Evolutionary conservation across 169 alveolate species (phyloP).

Genomic region (Fabrea salina): DNA sequence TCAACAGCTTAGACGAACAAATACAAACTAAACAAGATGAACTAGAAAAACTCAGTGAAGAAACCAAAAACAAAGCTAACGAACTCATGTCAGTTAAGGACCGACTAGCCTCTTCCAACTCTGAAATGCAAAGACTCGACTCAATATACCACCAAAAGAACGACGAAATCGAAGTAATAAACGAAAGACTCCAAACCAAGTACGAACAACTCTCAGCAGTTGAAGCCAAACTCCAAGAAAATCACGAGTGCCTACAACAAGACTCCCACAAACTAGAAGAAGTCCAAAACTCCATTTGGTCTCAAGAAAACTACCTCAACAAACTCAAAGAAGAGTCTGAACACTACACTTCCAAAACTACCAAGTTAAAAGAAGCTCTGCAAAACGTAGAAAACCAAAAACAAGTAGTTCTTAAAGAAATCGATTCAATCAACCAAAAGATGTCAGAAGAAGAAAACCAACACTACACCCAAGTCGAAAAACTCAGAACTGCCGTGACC

Average conservation of each 20-base stretch:
- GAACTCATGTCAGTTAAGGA: not conserved
- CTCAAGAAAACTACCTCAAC: not conserved
- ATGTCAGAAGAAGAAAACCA: not conserved
- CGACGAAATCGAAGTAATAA: not conserved
- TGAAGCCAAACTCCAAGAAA: not conserved
- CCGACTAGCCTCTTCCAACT: not conserved
- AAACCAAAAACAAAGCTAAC: not conserved
- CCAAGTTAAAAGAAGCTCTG: conserved; percentile 7
- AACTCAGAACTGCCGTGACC: not conserved
- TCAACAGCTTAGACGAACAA: not conserved
- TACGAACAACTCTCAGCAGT: not conserved
- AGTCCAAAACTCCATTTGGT: not conserved
- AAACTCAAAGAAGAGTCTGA: not conserved
- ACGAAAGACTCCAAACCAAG: not conserved
- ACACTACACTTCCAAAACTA: not conserved
- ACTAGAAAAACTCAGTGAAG: not conserved
- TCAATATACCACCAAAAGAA: not conserved
- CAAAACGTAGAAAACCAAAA: conserved; percentile 9
- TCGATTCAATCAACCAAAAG: not conserved
- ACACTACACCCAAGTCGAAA: not conserved
- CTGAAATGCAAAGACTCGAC: not conserved
- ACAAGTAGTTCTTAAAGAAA: not conserved
- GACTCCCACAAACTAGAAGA: not conserved
- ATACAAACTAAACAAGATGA: not conserved
- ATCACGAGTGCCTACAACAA: not conserved